Conservation (phyloP, 2,329 filamentous ascomycete genomes). For the Ophiostoma himal-ulmi region DNA sequence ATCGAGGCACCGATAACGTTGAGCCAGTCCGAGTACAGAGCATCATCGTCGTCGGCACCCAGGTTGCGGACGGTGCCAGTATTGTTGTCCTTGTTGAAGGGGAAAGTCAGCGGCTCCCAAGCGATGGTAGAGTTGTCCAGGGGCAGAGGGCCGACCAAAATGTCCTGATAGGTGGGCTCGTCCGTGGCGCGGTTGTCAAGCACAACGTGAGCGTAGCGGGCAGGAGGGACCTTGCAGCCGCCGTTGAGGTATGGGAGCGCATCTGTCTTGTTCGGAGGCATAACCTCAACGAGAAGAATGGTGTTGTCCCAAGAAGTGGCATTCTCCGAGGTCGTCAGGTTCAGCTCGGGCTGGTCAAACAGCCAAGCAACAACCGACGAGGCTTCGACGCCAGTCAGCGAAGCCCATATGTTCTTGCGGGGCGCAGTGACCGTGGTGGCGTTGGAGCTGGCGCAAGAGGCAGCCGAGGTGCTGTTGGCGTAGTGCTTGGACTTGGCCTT, state of each 20-base stretch:
- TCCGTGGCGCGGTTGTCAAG: slow-evolving; percentile 38
- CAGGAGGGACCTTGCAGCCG: slow-evolving; percentile 30
- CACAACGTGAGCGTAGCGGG: slow-evolving; percentile 41
- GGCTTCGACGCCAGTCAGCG: slow-evolving; percentile 36
- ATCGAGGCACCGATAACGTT: slow-evolving; percentile 32
- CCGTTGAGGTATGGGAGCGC: slow-evolving; percentile 41
- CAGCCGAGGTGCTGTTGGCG: slow-evolving; percentile 14
- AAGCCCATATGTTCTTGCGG: slow-evolving; percentile 39
- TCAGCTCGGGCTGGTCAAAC: slow-evolving; percentile 37
- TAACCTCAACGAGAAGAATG: slow-evolving; percentile 35
- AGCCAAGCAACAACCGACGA: slow-evolving; percentile 38
- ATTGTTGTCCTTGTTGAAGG: slow-evolving; percentile 37
- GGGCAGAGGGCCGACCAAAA: slow-evolving; percentile 46
- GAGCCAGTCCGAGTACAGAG: slow-evolving; percentile 34
- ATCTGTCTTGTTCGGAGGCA: slow-evolving; percentile 47
- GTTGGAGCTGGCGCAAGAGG: slow-evolving; percentile 23
- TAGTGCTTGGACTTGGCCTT: slow-evolving; percentile 21
- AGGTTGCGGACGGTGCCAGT: slow-evolving; percentile 40
- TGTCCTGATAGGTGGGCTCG: slow-evolving; percentile 38
- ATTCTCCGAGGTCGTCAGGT: slow-evolving; percentile 35
- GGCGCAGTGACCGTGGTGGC: slow-evolving; percentile 33
- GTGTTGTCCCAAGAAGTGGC: slow-evolving; percentile 37
- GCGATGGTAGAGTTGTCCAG: slow-evolving; percentile 36
- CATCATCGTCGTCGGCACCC: slow-evolving; percentile 33
- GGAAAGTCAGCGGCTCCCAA: slow-evolving; percentile 39